Evolutionary conservation across 2,329 filamentous ascomycete species (phyloP).

Genomic region (Daldinia eschscholtzii): DNA sequence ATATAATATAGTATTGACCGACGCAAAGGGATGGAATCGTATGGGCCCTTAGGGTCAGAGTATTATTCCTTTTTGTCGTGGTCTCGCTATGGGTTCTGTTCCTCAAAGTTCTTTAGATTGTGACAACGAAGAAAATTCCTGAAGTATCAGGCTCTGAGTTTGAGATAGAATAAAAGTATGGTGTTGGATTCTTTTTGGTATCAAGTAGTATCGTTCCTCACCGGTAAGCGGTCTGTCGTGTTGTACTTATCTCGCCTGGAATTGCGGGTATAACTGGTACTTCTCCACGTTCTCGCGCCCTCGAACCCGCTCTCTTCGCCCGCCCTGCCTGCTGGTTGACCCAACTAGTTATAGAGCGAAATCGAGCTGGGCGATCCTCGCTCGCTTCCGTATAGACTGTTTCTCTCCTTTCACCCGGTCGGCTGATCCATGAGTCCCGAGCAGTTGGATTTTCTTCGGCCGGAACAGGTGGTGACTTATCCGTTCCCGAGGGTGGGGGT

Average conservation of each 20-base stretch:
- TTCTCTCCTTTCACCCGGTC: slow-evolving; percentile 55
- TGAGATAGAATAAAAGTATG: slow-evolving; percentile 17
- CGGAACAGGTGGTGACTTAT: slow-evolving; percentile 35
- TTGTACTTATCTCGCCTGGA: slow-evolving; percentile 43
- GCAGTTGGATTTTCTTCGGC: slow-evolving; percentile 37
- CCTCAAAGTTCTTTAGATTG: slow-evolving; percentile 5
- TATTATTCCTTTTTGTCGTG: background rate
- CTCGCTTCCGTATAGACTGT: slow-evolving; percentile 67
- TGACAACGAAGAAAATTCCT: slow-evolving; percentile 2
- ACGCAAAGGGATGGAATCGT: background rate
- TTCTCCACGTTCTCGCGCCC: slow-evolving; percentile 50
- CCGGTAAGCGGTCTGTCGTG: slow-evolving; percentile 45
- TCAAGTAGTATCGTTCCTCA: slow-evolving; percentile 36
- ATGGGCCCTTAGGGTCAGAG: slow-evolving; percentile 7
- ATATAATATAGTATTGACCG: slow-evolving; percentile 28
- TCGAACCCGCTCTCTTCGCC: slow-evolving; percentile 62
- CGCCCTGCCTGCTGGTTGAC: slow-evolving; percentile 73
- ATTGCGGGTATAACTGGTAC: slow-evolving; percentile 48
- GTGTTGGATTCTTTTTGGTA: slow-evolving; percentile 23
- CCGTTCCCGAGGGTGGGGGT: slow-evolving; percentile 50
- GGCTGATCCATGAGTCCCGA: slow-evolving; percentile 56
- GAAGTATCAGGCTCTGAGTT: background rate
- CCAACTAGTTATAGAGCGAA: slow-evolving; percentile 72
- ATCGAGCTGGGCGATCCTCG: slow-evolving; percentile 67
- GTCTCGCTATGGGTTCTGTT: slow-evolving; percentile 6